phyloP scores from a whole-genome alignment of 2,329 filamentous ascomycete genomes.

The Penicillium sp. region DNA sequence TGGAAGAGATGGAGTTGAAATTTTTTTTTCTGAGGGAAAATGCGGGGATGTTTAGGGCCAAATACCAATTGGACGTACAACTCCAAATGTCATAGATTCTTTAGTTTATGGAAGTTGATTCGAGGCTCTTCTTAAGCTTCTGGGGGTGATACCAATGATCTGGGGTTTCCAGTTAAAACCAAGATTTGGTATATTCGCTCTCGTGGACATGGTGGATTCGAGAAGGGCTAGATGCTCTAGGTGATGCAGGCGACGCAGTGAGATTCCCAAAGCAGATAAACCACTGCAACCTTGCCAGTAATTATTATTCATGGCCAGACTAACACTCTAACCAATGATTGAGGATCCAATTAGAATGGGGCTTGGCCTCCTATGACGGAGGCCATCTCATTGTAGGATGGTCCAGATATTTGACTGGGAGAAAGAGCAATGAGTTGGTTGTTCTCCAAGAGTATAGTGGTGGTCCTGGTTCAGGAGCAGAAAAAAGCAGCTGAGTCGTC shows the following conservation, averaged over 20 bases:
- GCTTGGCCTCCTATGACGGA: background rate
- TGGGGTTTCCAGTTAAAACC: background rate
- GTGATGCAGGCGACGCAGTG: conserved; percentile 7
- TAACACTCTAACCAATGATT: no score
- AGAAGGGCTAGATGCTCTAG: conserved; percentile 8
- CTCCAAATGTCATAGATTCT: background rate
- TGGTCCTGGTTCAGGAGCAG: background rate
- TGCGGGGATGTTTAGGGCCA: background rate
- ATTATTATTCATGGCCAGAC: background rate
- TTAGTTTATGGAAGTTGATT: background rate
- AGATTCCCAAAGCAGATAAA: conserved; percentile 3
- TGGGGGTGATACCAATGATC: conserved; percentile 4
- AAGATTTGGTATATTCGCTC: background rate
- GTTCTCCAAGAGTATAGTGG: background rate
- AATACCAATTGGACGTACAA: background rate
- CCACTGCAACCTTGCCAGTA: background rate
- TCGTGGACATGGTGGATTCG: background rate
- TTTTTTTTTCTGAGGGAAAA: background rate
- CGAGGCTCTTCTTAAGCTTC: conserved; percentile 12
- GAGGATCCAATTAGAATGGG: background rate
- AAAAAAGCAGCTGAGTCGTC: background rate
- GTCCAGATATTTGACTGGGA: background rate
- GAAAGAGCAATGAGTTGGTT: background rate
- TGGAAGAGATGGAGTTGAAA: background rate
- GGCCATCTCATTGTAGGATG: background rate